phyloP scores from a whole-genome alignment of 2,329 filamentous ascomycete genomes.

The Exophiala bonariae region DNA sequence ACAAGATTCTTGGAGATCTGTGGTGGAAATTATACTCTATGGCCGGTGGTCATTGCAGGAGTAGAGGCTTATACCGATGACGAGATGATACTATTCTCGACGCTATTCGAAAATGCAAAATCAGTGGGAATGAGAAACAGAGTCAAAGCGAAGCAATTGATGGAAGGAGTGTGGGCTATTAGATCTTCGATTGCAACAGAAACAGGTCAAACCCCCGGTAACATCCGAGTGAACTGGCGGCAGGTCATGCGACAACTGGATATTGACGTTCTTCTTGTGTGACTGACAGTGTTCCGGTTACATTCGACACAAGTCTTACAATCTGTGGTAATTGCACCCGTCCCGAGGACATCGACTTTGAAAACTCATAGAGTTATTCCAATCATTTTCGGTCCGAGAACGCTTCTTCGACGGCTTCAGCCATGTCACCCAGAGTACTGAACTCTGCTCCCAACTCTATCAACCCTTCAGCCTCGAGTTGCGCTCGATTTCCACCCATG shows the following conservation, averaged over 20 bases:
- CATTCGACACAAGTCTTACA: too few species aligned
- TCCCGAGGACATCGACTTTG: too few species aligned
- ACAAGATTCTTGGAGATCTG: neutral
- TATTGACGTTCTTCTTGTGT: neutral
- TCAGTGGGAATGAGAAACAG: neutral
- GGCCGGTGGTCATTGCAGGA: neutral
- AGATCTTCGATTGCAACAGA: neutral
- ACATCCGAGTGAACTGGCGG: neutral
- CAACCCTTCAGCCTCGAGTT: conserved; percentile 42
- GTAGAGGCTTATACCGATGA: conserved; percentile 1
- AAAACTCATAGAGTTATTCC: too few species aligned
- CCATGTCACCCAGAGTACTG: conserved; percentile 60
- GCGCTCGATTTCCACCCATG: conserved; percentile 46
- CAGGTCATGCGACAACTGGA: neutral
- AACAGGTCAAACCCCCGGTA: neutral
- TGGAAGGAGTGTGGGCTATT: neutral
- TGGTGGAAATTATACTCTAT: neutral
- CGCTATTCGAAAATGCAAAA: neutral
- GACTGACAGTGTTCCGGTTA: neutral
- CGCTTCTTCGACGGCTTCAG: conserved; percentile 52
- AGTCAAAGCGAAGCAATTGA: neutral
- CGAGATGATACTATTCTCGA: neutral
- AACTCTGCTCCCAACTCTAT: conserved; percentile 56
- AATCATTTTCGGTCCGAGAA: conserved; percentile 1
- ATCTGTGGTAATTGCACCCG: too few species aligned